Evolutionary conservation across 208 protist species (phyloP).

Genomic region (Strigomonas galati): DNA sequence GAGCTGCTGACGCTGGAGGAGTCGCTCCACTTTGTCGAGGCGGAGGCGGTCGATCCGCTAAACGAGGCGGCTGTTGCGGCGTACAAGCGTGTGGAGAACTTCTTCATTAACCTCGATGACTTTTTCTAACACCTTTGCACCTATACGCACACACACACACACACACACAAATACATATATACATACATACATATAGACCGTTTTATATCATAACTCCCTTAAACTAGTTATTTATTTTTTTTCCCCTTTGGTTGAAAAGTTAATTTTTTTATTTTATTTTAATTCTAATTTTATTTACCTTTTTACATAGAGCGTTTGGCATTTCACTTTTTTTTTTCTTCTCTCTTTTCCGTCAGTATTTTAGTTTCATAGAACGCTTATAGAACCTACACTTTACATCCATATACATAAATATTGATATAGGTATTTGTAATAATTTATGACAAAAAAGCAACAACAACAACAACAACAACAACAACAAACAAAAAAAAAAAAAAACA

Average conservation of each 20-base stretch:
- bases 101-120: constrained; percentile 67
- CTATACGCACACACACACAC: no score
- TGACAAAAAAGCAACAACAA: no score
- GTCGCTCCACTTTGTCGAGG: constrained; percentile 37
- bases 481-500: no score
- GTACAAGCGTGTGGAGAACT: constrained; percentile 84
- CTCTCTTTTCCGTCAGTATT: background rate
- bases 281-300: no score
- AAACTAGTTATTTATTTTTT: constrained; percentile 9
- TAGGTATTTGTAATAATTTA: no score
- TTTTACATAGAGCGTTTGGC: background rate
- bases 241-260: background rate
- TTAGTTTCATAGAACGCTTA: no score
- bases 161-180: background rate
- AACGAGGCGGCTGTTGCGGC: constrained; percentile 60
- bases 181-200: no score
- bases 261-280: constrained; percentile 8
- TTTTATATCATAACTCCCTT: background rate
- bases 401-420: no score
- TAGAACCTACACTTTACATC: no score
- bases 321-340: constrained; percentile 5
- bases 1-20: constrained; percentile 64
- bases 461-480: no score
- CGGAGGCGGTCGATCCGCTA: constrained; percentile 71
- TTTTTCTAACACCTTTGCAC: constrained; percentile 39